phyloP scores from a whole-genome alignment of 1,284 basidiomycete species.

The Pisolithus thermaeus region DNA sequence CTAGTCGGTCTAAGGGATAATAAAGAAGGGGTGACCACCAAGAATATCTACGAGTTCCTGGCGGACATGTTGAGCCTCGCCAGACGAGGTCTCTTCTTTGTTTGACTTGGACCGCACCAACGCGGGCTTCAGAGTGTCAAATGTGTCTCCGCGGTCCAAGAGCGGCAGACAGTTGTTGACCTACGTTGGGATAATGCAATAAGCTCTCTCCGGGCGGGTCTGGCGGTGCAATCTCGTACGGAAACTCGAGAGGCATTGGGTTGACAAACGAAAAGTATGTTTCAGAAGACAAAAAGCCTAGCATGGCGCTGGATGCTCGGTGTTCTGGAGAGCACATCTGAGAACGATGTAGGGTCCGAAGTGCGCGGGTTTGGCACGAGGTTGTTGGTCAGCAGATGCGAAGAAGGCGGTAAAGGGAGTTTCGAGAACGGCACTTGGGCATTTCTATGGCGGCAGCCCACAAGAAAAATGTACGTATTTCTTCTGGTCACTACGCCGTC shows the following conservation, averaged over 20 bases:
- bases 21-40: slow-evolving; percentile 64
- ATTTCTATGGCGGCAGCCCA: slow-evolving; percentile 14
- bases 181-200: slow-evolving; percentile 68
- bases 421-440: slow-evolving; percentile 44
- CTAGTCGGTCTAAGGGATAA: slow-evolving; percentile 35
- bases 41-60: slow-evolving; percentile 58
- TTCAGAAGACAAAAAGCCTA: slow-evolving; percentile 48
- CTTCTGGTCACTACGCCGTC: too few relatives aligned
- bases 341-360: slow-evolving; percentile 45
- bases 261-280: slow-evolving; percentile 78
- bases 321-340: slow-evolving; percentile 40
- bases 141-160: slow-evolving; percentile 82
- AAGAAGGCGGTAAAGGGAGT: slow-evolving; percentile 58
- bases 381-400: slow-evolving; percentile 58
- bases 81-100: slow-evolving; percentile 28
- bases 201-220: slow-evolving; percentile 49
- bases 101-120: slow-evolving; percentile 32
- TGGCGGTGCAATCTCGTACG: slow-evolving; percentile 55
- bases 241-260: slow-evolving; percentile 43
- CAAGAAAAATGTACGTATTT: too few relatives aligned
- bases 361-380: slow-evolving; percentile 65
- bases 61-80: slow-evolving; percentile 22
- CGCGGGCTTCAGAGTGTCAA: slow-evolving; percentile 51
- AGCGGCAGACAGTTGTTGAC: slow-evolving; percentile 77
- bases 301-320: slow-evolving; percentile 75